Evolutionary conservation across 208 protist genomes (phyloP).

Genomic region (Trypanosoma melophagium): DNA sequence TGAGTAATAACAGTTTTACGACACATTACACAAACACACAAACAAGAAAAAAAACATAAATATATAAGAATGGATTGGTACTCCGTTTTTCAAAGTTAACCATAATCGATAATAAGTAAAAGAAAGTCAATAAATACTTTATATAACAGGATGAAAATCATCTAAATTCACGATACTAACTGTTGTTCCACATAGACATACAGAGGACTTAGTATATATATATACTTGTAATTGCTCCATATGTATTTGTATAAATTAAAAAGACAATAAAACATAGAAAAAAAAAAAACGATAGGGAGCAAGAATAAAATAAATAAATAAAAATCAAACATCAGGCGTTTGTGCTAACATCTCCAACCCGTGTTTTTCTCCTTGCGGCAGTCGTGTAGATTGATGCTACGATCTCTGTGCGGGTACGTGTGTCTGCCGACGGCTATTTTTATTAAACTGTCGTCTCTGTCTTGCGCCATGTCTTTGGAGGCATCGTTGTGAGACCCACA

Average conservation of each 20-base stretch:
- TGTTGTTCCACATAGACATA: too few species aligned
- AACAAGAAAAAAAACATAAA: neutral
- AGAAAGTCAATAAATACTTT: conserved; percentile 12
- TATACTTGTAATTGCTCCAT: too few species aligned
- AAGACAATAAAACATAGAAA: too few species aligned
- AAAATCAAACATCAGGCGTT: neutral
- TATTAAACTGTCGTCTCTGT: neutral
- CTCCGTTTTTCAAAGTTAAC: too few species aligned
- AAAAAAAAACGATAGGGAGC: too few species aligned
- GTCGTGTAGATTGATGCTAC: neutral
- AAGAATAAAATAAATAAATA: neutral
- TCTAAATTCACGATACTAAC: too few species aligned
- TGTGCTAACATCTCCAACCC: neutral
- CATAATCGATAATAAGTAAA: neutral
- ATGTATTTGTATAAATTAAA: too few species aligned
- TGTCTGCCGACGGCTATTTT: neutral
- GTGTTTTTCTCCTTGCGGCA: neutral
- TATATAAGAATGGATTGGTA: neutral
- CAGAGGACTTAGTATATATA: too few species aligned
- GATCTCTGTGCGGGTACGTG: neutral
- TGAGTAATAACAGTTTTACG: too few species aligned
- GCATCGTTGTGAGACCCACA: conserved; percentile 3
- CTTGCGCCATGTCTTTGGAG: neutral
- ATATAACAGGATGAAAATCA: neutral
- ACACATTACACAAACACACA: too few species aligned